Conservation (phyloP, 306 rosid species). For the Fagus sylvatica region DNA sequence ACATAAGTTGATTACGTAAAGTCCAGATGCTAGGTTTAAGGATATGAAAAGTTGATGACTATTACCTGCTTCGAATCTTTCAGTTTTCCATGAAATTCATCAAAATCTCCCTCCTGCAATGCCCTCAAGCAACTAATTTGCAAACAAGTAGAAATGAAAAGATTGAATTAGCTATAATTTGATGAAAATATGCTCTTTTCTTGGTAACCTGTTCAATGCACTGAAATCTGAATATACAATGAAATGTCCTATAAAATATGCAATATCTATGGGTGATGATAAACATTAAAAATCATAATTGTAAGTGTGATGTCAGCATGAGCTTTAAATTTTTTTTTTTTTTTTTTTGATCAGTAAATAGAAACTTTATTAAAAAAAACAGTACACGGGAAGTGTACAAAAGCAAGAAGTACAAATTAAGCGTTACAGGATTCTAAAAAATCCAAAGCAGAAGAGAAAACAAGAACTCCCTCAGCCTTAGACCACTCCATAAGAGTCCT, state of each 20-base stretch:
- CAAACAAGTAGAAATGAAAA: constrained; percentile 12
- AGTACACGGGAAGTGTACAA: too few relatives aligned
- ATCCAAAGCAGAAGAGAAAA: too few relatives aligned
- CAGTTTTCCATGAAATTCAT: constrained; percentile 57
- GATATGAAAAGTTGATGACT: constrained; percentile 23
- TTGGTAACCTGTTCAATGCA: constrained; percentile 1
- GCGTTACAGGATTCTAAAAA: too few relatives aligned
- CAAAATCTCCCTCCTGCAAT: constrained; percentile 70
- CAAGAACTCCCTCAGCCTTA: too few relatives aligned
- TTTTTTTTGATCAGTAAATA: too few relatives aligned
- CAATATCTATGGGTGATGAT: background rate
- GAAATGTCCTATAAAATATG: background rate
- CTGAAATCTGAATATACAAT: background rate
- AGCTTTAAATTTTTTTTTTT: too few relatives aligned
- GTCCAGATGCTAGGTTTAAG: constrained; percentile 16
- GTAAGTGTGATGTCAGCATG: background rate
- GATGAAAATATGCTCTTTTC: background rate
- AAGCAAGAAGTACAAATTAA: too few relatives aligned
- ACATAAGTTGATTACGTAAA: constrained; percentile 22
- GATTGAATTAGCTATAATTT: background rate
- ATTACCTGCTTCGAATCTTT: constrained; percentile 85
- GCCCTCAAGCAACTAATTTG: constrained; percentile 82
- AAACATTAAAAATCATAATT: background rate
- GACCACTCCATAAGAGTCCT: too few relatives aligned
- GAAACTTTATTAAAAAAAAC: too few relatives aligned